These are phyloP conservation scores for Pseudogymnoascus sp. DNA, from an alignment of 2,329 filamentous ascomycete genomes.

Conservation along the genomic window DNA sequence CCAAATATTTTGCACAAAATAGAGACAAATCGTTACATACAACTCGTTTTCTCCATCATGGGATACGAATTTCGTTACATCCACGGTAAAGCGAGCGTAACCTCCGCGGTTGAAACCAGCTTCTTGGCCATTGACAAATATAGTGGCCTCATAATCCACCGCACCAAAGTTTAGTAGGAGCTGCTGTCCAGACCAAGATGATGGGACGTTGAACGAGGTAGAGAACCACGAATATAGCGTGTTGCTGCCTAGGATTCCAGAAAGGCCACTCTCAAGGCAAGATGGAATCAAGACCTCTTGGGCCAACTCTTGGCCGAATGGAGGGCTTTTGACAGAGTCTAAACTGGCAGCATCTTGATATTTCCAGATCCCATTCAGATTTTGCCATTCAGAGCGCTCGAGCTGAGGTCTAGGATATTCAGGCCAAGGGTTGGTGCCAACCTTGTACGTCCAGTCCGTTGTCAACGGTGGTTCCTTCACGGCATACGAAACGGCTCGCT, in stretches of 20 bases:
- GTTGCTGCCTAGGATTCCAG: slow-evolving; percentile 35
- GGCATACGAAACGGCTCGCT: slow-evolving; percentile 27
- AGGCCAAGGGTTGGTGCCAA: slow-evolving; percentile 40
- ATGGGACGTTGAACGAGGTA: slow-evolving; percentile 40
- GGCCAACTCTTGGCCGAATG: slow-evolving; percentile 35
- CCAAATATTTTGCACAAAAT: not conserved
- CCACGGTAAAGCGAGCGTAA: slow-evolving; percentile 53
- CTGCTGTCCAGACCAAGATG: slow-evolving; percentile 24
- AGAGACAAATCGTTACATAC: slow-evolving; percentile 29
- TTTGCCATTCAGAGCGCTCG: slow-evolving; percentile 39
- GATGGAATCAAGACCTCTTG: slow-evolving; percentile 43
- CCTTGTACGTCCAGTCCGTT: slow-evolving; percentile 37
- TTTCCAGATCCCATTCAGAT: slow-evolving; percentile 40
- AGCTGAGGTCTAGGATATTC: slow-evolving; percentile 41
- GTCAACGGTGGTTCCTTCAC: slow-evolving; percentile 33
- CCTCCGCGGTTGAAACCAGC: slow-evolving; percentile 50
- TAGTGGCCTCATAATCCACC: slow-evolving; percentile 42
- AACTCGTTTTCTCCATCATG: slow-evolving; percentile 43
- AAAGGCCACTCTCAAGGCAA: slow-evolving; percentile 45
- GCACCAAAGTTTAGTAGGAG: slow-evolving; percentile 41
- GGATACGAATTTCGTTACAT: slow-evolving; percentile 40
- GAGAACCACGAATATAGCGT: slow-evolving; percentile 39
- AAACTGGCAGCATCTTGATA: slow-evolving; percentile 33
- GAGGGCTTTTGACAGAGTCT: slow-evolving; percentile 33
- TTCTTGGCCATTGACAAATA: slow-evolving; percentile 49